phyloP scores from a whole-genome alignment of 2,329 filamentous ascomycete species.

The Trichoderma polysporum region DNA sequence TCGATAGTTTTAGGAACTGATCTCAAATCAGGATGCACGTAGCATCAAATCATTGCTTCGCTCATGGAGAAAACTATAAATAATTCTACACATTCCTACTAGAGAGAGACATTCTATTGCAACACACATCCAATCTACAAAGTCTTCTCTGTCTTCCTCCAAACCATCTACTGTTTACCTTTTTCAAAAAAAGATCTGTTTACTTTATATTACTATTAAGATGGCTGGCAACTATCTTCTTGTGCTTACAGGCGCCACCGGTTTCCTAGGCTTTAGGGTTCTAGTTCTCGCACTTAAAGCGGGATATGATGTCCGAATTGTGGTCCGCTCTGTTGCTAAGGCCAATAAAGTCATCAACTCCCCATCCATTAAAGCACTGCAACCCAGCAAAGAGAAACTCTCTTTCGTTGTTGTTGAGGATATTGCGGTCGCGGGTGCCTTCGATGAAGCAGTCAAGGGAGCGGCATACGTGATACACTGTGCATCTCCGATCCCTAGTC shows the following conservation, averaged over 20 bases:
- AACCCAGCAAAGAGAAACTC: background rate
- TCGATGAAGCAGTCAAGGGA: conserved; percentile 11
- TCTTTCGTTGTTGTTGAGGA: background rate
- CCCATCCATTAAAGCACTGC: background rate
- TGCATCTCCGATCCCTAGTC: background rate
- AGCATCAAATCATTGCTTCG: too few relatives aligned
- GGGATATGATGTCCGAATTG: background rate
- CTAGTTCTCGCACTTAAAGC: background rate
- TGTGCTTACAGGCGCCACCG: background rate
- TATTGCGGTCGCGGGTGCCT: background rate
- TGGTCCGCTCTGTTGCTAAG: background rate
- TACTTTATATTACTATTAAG: background rate
- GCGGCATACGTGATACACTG: conserved; percentile 1
- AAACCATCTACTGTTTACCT: background rate
- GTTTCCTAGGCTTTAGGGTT: background rate
- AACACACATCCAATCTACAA: too few relatives aligned
- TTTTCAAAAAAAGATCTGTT: background rate
- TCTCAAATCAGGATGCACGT: too few relatives aligned
- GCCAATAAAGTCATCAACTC: background rate
- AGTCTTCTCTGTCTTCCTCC: background rate
- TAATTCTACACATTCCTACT: background rate
- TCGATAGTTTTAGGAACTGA: too few relatives aligned
- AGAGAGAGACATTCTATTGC: background rate
- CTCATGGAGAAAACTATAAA: background rate
- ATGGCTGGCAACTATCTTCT: background rate